Conservation (phyloP, 805 yeast genomes). For the Schizosaccharomyces octosporus region DNA sequence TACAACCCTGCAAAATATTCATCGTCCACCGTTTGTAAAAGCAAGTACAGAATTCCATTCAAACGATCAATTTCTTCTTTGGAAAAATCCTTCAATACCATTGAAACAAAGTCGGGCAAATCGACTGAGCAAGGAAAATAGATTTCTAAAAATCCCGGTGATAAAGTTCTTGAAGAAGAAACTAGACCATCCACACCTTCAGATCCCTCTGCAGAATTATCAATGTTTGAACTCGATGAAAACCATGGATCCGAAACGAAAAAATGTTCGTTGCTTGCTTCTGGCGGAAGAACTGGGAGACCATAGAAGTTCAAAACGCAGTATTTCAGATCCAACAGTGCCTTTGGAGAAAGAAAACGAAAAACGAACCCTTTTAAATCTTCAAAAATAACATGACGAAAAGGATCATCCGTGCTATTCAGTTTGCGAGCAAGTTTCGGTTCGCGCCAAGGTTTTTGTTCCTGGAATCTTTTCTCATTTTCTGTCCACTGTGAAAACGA, state of each 20-base stretch:
- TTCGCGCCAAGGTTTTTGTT: background rate
- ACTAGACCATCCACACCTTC: no score
- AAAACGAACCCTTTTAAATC: background rate
- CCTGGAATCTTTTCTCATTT: background rate
- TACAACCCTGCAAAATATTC: background rate
- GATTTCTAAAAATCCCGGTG: no score
- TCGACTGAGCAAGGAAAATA: no score
- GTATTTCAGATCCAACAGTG: background rate
- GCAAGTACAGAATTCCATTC: background rate
- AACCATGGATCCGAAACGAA: background rate
- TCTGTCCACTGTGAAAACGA: background rate
- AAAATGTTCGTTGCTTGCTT: no score
- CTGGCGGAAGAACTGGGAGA: background rate
- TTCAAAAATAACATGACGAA: background rate
- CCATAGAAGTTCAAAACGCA: background rate
- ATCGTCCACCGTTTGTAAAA: background rate
- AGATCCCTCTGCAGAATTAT: no score
- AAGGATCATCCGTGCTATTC: background rate
- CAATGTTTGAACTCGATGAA: background rate
- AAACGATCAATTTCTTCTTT: background rate
- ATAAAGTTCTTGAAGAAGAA: no score
- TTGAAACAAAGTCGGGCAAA: no score
- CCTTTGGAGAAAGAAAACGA: background rate
- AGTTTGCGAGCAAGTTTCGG: background rate
- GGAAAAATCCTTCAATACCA: no score